Base-by-base conservation (phyloP, 129 eudicot species). In the Centaurea solstitialis region DNA sequence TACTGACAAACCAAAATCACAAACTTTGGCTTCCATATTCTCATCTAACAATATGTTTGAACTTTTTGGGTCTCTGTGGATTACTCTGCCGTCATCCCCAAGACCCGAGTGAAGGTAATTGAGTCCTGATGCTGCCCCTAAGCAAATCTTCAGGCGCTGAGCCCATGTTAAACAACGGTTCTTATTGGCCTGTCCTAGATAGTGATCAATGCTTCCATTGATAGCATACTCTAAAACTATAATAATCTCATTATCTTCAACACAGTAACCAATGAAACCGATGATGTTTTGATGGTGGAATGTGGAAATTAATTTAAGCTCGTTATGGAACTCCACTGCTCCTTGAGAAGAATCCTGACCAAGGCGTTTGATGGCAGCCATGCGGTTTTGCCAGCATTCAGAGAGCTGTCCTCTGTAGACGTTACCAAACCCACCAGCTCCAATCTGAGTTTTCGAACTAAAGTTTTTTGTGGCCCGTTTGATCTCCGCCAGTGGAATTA, bases 241-340 rank as follows among this genome's bases (percentile, higher is more conserved):
- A 53, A 53, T 15, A 15, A 53, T n/a, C 21, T 53, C 62, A 17
- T 75, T 1, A 12, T 11, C 79, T 1, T 75, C 79, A 53, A 20
- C 23, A 75, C 79, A 75, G 33, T 26, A 57, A 57, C 79, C 79
- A 75, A 75, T 53, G 69, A 75, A 75, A 17, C n/a, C 28, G 79
- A 53, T 75, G 33, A 75, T 75, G 79, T 75, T 75, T 57, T 61
- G 45, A 75, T 75, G 79, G 69, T 50, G 40, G 23, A 59, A 35
- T 6, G 3, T 6, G 7, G 67, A 74, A 8, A 74, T n/a, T 64
- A 74, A 7, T 39, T 24, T 15, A 18, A 53, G 68, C 22, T 74
- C 68, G 21, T 15, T 28, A 4, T 5, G 1, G 68, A 50, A 74
- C 68, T 74, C 65, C 17, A 0, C 13, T 21, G 6, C 18, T 74